Evolutionary conservation across 345 rosid species (phyloP), one percentile per base, ranked within the genome.

Genomic region (Eucalyptus fibrosa): DNA sequence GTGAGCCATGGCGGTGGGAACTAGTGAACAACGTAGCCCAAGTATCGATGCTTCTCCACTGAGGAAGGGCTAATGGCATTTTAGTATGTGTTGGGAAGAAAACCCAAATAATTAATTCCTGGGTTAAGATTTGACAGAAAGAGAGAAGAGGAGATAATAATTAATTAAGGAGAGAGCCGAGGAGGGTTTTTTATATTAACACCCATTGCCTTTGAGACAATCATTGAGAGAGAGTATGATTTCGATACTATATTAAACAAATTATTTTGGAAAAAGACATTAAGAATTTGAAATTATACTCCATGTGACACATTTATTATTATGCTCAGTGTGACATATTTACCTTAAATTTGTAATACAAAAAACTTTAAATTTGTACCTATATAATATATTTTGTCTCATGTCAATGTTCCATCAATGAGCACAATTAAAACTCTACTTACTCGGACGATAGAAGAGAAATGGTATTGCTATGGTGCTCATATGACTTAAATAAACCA

Each of bases 371-470:
- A 56, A 56, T 56, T 56, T 56, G 62, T 56, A 56, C 3, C 5
- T 53, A 19, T 53, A 21, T 53, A 53, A 53, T 26, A 56, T 4
- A 56, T 23, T 23, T 24, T 56, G 30, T 24, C 62, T 11, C 13
- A 10, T 10, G 62, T 56, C 30, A 24, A 56, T 26, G 62, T 56
- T 24, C 0, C 3, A 1, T 56, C 1, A 56, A 56, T 56, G 62
- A 56, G 13, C 30, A 10, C 62, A 24, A 23, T 56, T 56, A 56
- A 56, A 56, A 56, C 30, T 26, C 30, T 24, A 24, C 62, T 56
- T 56, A 9, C 30, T 56, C 4, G 4, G 30, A 56, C 2, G 6
- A 24, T 1, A 24, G 0, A 24, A 56, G 62, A 2, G 6, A 24
- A 23, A 5, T 0, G 1, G 1, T 9, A 11, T 56, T 24, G 62